Evolutionary conservation across 2,329 filamentous ascomycete species (phyloP), one percentile per base, ranked within the genome.

Genomic region (Aspergillus sp.): DNA sequence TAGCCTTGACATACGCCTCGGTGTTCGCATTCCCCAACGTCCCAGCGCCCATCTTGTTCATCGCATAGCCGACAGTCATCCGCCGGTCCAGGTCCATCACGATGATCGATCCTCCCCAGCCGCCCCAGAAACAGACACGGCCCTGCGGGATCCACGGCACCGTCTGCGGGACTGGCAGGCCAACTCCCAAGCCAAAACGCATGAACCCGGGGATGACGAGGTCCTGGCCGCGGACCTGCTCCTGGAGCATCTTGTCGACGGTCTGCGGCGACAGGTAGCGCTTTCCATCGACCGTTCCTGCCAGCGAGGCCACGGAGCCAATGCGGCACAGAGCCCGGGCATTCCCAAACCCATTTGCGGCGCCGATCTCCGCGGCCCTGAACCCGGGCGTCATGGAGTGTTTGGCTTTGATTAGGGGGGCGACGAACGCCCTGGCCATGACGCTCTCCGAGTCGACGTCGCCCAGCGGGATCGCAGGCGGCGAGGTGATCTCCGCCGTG

Each of bases 311-410:
- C 4, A 56, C 35, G 4, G 62, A 63, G 5, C 67, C 48, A 13
- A 72, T 63, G 1, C 52, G 52, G 4, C 55, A 60, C 15, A 72
- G 30, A 0, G 53, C 55, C 3, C 59, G 52, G 8, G 68, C 64
- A 39, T 72, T 73, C 1, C 48, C 42, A 32, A 68, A 61, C 1
- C 68, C 69, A 37, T 68, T 69, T 1, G 49, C 41, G 0, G 60
- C 60, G 0, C 66, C 65, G 4, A 69, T 43, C 30, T 66, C 64
- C 2, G 58, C 51, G 0, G 42, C 41, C 14, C 64, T 55, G 52
- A 66, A 69, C 0, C 19, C 45, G 0, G 53, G 43, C 0, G 51
- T 55, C 13, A 41, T 47, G 1, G 50, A 37, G 4, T 43, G 24
- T 1, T 42, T 38, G 0, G 53, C 48, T 3, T 35, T 33, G 4